Base-by-base conservation (phyloP, 2,329 filamentous ascomycete species). In the Phialophora expanda region DNA sequence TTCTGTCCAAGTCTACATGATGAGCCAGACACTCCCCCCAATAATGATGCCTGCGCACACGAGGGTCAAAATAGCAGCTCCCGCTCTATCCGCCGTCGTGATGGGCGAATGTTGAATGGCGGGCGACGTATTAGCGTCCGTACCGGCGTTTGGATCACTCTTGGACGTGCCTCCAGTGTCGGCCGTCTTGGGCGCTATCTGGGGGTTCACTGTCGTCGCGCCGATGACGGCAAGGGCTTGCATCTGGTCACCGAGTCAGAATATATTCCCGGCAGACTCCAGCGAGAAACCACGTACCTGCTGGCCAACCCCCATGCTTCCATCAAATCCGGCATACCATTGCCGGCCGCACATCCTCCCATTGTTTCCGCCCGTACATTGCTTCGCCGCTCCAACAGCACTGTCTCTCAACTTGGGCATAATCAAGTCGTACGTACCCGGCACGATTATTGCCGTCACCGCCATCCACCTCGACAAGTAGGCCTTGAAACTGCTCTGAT, bases 401-500 rank as follows among this genome's bases (percentile, higher is more conserved):
- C 88, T 89, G 0, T 78, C 82, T 62, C 80, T 78, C 6, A 92
- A 80, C 34, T 86, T 82, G 0, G 86, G 83, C 64, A 85, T 77
- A 69, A 92, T 87, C 17, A 74, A 78, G 1, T 82, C 77, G 48
- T 77, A 77, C 0, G 85, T 87, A 54, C 82, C 83, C 0, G 90
- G 89, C 0, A 86, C 88, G n/a, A 91, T 64, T 70, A 89, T 82
- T 1, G 86, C 84, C 1, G 85, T 82, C 24, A 84, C 81, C 3
- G 85, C 82, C 70, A 92, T 80, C 87, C 88, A 90, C 48, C 87
- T 84, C 70, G 87, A 83, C 20, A 91, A 80, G 65, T 89, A 88
- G 46, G 89, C 89, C 77, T 91, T 91, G 84, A 90, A 93, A 1
- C 86, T 86, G 66, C 86, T 77, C 82, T 92, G 90, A 72, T 94